Evolutionary conservation across 2,329 filamentous ascomycete genomes (phyloP).

Genomic region (Phaeophleospora eucalypticola): DNA sequence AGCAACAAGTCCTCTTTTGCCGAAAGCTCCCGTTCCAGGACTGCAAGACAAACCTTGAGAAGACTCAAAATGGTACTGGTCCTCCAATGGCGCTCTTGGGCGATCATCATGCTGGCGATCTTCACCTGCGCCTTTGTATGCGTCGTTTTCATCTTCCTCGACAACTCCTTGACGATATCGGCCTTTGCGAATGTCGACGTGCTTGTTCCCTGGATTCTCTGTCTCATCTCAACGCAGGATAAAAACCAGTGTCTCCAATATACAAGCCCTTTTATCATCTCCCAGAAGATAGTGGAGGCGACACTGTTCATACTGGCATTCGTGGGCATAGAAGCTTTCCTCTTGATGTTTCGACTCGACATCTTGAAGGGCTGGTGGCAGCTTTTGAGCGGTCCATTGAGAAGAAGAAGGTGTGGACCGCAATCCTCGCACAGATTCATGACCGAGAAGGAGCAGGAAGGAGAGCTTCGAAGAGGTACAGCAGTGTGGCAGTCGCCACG

Average conservation of each 20-base stretch:
- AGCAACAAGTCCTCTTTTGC: constrained; percentile 18
- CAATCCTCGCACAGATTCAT: neutral
- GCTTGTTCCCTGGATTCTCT: constrained; percentile 26
- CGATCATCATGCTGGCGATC: constrained; percentile 74
- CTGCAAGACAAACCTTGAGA: constrained; percentile 62
- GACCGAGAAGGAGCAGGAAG: neutral
- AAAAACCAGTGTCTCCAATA: constrained; percentile 16
- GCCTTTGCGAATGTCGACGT: constrained; percentile 21
- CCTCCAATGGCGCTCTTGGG: constrained; percentile 79
- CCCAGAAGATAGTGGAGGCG: constrained; percentile 19
- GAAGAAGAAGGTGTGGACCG: constrained; percentile 5
- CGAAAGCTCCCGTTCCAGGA: constrained; percentile 16
- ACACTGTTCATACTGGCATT: constrained; percentile 24
- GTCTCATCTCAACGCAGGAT: constrained; percentile 22
- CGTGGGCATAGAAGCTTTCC: constrained; percentile 25
- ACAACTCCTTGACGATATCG: constrained; percentile 15
- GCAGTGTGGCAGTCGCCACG: neutral
- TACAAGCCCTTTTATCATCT: constrained; percentile 20
- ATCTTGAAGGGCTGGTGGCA: constrained; percentile 22
- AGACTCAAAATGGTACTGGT: constrained; percentile 73
- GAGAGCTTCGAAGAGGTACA: neutral
- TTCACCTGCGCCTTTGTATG: constrained; percentile 24
- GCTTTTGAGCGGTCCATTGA: constrained; percentile 8
- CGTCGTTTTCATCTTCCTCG: constrained; percentile 24
- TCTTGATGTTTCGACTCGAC: constrained; percentile 20